phyloP scores from a whole-genome alignment of 441 rosid species.

The Pelargonium citronellum region DNA sequence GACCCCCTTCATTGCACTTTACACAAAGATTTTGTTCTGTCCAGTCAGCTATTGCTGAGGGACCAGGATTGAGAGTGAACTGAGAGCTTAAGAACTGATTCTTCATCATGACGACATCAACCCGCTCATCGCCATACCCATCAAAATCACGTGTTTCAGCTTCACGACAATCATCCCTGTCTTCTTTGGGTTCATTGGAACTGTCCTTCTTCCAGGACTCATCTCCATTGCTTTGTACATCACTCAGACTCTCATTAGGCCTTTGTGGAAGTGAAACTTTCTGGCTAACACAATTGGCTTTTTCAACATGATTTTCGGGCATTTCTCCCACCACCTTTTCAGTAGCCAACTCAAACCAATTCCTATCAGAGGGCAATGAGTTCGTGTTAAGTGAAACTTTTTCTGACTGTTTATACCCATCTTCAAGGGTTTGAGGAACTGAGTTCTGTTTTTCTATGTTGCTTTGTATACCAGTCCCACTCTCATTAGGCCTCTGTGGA shows the following conservation, averaged over 20 bases:
- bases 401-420: constrained; percentile 18
- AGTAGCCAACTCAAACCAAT: constrained; percentile 18
- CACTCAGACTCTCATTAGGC: constrained; percentile 17
- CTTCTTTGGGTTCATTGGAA: constrained; percentile 1
- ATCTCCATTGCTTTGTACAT: not conserved
- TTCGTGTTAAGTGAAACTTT: constrained; percentile 12
- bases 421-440: constrained; percentile 22
- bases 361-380: constrained; percentile 30
- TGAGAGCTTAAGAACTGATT: constrained; percentile 35
- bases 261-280: too few species aligned
- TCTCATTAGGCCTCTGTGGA: constrained; percentile 12
- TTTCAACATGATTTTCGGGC: constrained; percentile 18
- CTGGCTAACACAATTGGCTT: too few species aligned
- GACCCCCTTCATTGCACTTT: constrained; percentile 44
- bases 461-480: constrained; percentile 10
- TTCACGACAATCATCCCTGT: constrained; percentile 15
- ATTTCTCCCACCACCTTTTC: constrained; percentile 18
- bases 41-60: constrained; percentile 22
- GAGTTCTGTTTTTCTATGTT: constrained; percentile 19
- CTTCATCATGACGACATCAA: constrained; percentile 32
- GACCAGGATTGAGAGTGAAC: constrained; percentile 20
- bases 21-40: constrained; percentile 40
- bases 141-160: too few species aligned
- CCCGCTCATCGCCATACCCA: constrained; percentile 22
- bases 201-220: constrained; percentile 5